Percentiles rank a stretch among this genome's conserved stretches.
These are phyloP conservation scores for Pseudotsuga menziesii DNA, from an alignment of 75 land plant genomes.

Conservation along the genomic window DNA sequence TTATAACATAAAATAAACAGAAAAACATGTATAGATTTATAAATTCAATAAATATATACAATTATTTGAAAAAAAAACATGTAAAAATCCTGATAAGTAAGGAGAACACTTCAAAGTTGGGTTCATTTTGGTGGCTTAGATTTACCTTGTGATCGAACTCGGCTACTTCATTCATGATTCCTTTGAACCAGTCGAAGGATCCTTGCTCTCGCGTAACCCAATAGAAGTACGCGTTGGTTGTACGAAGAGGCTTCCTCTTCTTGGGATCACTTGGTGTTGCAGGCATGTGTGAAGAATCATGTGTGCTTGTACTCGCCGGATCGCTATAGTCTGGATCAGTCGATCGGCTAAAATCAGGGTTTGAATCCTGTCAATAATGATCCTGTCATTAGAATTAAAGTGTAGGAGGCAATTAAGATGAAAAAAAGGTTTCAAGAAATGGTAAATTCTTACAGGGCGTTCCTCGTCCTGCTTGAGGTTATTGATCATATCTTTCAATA, in stretches of 20 bases:
- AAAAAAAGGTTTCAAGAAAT: no score
- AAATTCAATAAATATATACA: no score
- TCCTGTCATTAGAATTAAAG: no score
- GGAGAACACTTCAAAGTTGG: no score
- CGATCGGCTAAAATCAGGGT: slow-evolving; percentile 23
- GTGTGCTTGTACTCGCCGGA: slow-evolving; percentile 23
- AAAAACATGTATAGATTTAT: no score
- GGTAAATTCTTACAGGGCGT: slow-evolving; percentile 12
- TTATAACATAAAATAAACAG: no score
- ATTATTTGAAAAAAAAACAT: no score
- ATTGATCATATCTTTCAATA: slow-evolving; percentile 56
- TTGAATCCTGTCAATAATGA: slow-evolving; percentile 6
- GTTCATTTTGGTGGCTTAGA: not conserved
- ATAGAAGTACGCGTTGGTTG: slow-evolving; percentile 89
- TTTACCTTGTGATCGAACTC: slow-evolving; percentile 47
- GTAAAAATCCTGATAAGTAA: no score
- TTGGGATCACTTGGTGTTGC: slow-evolving; percentile 13
- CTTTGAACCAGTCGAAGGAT: slow-evolving; percentile 92
- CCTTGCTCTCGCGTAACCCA: slow-evolving; percentile 96
- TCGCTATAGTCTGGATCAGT: slow-evolving; percentile 2
- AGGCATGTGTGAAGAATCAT: slow-evolving; percentile 1
- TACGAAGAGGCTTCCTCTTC: slow-evolving; percentile 22
- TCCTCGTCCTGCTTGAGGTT: slow-evolving; percentile 37
- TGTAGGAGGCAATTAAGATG: no score
- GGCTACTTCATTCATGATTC: slow-evolving; percentile 84